phyloP scores from a whole-genome alignment of 1,139 yeast species.

The Candida sp. region DNA sequence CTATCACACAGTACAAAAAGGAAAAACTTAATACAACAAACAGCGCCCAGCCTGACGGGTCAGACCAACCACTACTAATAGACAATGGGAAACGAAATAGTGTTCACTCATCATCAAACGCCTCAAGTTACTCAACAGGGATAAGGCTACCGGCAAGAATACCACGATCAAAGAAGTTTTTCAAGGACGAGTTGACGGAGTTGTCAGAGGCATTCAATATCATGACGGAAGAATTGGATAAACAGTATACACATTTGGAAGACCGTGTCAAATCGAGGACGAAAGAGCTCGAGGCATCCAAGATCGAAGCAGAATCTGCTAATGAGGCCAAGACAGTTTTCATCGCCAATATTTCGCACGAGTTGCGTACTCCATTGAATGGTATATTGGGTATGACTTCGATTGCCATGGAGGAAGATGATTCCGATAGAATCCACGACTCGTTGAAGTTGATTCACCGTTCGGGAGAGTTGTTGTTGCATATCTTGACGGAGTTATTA shows the following conservation, averaged over 20 bases:
- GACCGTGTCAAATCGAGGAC: constrained; percentile 92
- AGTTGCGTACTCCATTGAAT: constrained; percentile 91
- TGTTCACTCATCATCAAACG: constrained; percentile 34
- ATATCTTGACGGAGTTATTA: constrained; percentile 84
- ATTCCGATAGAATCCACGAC: constrained; percentile 65
- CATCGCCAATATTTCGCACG: constrained; percentile 96
- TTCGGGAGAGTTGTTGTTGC: constrained; percentile 86
- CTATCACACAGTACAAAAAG: constrained; percentile 42
- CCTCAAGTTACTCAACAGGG: constrained; percentile 41
- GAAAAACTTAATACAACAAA: constrained; percentile 17
- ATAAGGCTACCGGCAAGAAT: constrained; percentile 55
- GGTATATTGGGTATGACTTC: constrained; percentile 98
- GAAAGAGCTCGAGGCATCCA: constrained; percentile 85
- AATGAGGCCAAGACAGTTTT: constrained; percentile 95
- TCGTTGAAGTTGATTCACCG: constrained; percentile 77
- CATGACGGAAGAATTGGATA: constrained; percentile 87
- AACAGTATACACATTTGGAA: constrained; percentile 84
- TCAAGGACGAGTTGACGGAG: constrained; percentile 87
- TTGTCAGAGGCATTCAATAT: constrained; percentile 87
- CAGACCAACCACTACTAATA: background rate
- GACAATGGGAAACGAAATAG: constrained; percentile 23
- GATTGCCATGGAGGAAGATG: constrained; percentile 86
- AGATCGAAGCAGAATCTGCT: constrained; percentile 90
- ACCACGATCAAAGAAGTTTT: constrained; percentile 58
- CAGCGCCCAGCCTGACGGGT: background rate